Evolutionary conservation across 2,329 filamentous ascomycete genomes (phyloP).

Genomic region (Cladophialophora exuberans): DNA sequence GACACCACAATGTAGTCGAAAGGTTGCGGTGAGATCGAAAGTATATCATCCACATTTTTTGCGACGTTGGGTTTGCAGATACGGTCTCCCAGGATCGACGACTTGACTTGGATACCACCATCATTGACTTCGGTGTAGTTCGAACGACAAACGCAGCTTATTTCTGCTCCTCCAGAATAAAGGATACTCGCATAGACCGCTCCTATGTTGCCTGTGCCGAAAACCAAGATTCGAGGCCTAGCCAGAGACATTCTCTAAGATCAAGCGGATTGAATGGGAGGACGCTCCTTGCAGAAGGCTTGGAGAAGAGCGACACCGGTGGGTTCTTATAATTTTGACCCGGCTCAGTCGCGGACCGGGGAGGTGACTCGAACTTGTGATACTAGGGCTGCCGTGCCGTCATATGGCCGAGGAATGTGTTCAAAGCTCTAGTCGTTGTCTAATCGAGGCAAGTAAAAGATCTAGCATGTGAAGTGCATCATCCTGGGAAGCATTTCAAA

Average conservation of each 20-base stretch:
- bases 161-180: neutral
- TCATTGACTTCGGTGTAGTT: slow-evolving; percentile 68
- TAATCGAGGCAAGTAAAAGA: too few species aligned
- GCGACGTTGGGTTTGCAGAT: slow-evolving; percentile 58
- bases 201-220: neutral
- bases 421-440: too few species aligned
- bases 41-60: slow-evolving; percentile 44
- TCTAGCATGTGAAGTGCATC: too few species aligned
- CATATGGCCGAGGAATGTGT: too few species aligned
- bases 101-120: slow-evolving; percentile 65
- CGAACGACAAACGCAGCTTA: slow-evolving; percentile 62
- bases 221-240: neutral
- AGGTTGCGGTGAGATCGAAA: slow-evolving; percentile 33
- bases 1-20: slow-evolving; percentile 63
- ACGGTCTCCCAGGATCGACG: slow-evolving; percentile 68
- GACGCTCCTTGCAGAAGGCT: neutral
- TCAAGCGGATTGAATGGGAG: too few species aligned
- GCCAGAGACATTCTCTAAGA: too few species aligned
- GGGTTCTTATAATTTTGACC: neutral
- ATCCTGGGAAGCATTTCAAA: too few species aligned
- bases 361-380: neutral
- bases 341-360: too few species aligned
- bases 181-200: slow-evolving; percentile 1
- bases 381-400: too few species aligned
- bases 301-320: neutral